Conservation (phyloP, 2,329 filamentous ascomycete species). For the Chaetomiaceae sp. region DNA sequence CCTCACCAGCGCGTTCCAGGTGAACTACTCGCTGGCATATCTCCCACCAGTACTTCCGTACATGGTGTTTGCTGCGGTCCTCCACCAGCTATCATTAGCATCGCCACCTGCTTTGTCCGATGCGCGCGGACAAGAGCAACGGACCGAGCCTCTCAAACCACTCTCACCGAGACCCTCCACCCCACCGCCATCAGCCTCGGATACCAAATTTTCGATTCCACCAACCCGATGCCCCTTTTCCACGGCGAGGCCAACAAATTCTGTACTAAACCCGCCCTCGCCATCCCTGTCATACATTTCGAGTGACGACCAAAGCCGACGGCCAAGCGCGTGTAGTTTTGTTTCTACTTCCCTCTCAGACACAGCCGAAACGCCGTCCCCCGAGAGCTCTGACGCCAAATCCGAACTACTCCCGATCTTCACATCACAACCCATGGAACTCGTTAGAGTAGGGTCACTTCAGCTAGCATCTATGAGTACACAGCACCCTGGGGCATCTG, state of each 20-base stretch:
- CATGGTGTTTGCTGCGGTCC: slow-evolving; percentile 22
- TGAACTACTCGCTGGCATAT: slow-evolving; percentile 13
- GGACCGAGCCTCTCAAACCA: slow-evolving; percentile 1
- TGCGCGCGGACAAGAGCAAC: no score
- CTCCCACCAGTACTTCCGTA: slow-evolving; percentile 21
- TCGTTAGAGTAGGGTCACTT: slow-evolving; percentile 21
- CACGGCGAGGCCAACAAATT: slow-evolving; percentile 3
- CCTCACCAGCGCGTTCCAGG: slow-evolving; percentile 21
- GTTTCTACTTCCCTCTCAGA: slow-evolving; percentile 7
- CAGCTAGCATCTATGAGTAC: slow-evolving; percentile 22
- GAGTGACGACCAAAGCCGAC: not conserved
- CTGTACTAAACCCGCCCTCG: slow-evolving; percentile 10
- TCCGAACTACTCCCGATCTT: slow-evolving; percentile 16
- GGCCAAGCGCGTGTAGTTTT: slow-evolving; percentile 9
- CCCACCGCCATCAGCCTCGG: not conserved
- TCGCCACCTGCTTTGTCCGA: no score
- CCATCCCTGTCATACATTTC: slow-evolving; percentile 1
- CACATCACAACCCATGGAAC: slow-evolving; percentile 17
- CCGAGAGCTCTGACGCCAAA: not conserved
- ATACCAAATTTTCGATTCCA: not conserved
- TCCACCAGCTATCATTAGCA: slow-evolving; percentile 18
- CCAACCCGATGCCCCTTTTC: slow-evolving; percentile 1
- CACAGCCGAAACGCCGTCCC: not conserved
- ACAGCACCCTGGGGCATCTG: slow-evolving; percentile 18
- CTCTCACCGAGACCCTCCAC: slow-evolving; percentile 4